phyloP scores from a whole-genome alignment of 1,139 yeast genomes.

The Meyerozyma elateridarum region DNA sequence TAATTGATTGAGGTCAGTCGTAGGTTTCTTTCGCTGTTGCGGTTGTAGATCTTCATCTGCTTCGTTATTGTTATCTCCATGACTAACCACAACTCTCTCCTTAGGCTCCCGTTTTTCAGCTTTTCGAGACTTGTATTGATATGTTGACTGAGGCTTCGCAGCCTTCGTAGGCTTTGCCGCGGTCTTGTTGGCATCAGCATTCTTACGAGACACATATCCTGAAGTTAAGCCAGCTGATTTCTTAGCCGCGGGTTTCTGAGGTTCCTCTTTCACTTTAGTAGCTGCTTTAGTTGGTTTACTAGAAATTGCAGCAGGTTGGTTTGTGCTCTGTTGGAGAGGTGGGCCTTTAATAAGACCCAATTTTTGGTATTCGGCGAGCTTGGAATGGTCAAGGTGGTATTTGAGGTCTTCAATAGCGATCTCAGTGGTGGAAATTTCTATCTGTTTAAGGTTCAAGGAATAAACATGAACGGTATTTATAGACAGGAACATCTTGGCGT shows the following conservation, averaged over 20 bases:
- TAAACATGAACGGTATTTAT: conserved; percentile 31
- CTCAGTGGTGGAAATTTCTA: conserved; percentile 12
- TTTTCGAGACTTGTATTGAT: conserved; percentile 39
- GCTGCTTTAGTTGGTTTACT: conserved; percentile 6
- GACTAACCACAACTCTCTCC: conserved; percentile 35
- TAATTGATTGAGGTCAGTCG: conserved; percentile 15
- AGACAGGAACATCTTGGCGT: conserved; percentile 15
- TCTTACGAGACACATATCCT: conserved; percentile 26
- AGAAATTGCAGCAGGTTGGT: conserved; percentile 5
- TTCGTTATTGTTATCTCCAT: conserved; percentile 14
- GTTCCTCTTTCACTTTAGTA: conserved; percentile 9
- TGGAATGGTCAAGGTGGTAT: conserved; percentile 16
- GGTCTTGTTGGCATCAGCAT: conserved; percentile 12
- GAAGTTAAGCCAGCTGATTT: conserved; percentile 20
- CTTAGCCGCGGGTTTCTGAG: conserved; percentile 4
- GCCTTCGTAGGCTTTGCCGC: conserved; percentile 3
- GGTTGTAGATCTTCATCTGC: conserved; percentile 11
- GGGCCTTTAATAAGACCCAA: conserved; percentile 38
- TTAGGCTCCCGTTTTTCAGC: conserved; percentile 25
- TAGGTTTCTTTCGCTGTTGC: conserved; percentile 7
- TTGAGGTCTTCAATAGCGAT: conserved; percentile 28
- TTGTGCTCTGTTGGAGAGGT: conserved; percentile 14
- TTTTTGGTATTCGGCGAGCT: conserved; percentile 18
- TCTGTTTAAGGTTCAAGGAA: conserved; percentile 20
- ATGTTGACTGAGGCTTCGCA: conserved; percentile 10